These are phyloP conservation scores for Sporodiniella umbellata DNA, from an alignment of 371 early-diverging fungal genomes.

Conservation along the genomic window DNA sequence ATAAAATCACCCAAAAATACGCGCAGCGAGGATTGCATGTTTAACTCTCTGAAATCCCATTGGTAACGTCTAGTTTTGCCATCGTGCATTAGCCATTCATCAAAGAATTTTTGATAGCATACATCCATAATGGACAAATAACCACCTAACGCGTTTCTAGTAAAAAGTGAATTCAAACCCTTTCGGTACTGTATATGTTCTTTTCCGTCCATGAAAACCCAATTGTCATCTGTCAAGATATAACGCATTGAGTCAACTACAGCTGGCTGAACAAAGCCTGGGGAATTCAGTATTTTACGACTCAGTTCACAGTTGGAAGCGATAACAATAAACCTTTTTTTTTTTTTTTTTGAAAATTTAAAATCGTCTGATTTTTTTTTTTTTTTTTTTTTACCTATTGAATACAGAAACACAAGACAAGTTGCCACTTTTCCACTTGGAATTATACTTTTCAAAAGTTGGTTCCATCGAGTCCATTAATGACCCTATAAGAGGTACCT, in stretches of 20 bases:
- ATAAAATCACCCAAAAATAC: conserved; percentile 32
- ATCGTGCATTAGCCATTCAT: conserved; percentile 19
- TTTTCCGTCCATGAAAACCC: conserved; percentile 28
- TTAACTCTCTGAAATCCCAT: conserved; percentile 22
- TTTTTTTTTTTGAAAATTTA: not conserved
- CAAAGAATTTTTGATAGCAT: conserved; percentile 16
- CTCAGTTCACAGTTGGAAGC: conserved; percentile 27
- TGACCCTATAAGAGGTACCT: conserved; percentile 24
- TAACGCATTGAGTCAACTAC: conserved; percentile 27
- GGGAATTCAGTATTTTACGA: conserved; percentile 24
- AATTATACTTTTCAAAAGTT: conserved; percentile 27
- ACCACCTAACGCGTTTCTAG: conserved; percentile 19
- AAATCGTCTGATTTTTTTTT: conserved; percentile 1
- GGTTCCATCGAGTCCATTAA: conserved; percentile 29
- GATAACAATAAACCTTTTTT: conserved; percentile 26
- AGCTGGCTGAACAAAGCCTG: conserved; percentile 20
- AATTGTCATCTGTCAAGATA: conserved; percentile 23
- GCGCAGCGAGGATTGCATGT: conserved; percentile 25
- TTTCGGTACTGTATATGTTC: conserved; percentile 18
- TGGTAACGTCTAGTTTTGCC: conserved; percentile 17
- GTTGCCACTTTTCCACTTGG: conserved; percentile 28
- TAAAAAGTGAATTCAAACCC: conserved; percentile 24
- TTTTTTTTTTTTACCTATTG: conserved; percentile 16
- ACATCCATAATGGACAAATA: conserved; percentile 19
- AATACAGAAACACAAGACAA: conserved; percentile 29